phyloP scores from a whole-genome alignment of 495 filamentous ascomycete species.

The Penicillium goetzii region DNA sequence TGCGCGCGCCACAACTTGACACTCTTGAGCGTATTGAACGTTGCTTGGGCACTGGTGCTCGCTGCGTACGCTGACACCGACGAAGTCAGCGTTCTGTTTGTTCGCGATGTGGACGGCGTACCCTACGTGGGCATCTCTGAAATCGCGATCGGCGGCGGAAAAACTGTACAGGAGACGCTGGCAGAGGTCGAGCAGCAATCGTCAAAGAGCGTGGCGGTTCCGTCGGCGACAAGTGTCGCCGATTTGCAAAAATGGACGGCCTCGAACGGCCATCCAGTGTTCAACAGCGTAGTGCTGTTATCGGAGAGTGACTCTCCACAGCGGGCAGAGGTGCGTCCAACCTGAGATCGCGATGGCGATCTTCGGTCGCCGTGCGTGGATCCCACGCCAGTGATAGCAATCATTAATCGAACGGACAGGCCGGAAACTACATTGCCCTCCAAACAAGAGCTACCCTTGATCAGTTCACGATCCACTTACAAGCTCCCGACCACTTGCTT shows the following conservation, averaged over 20 bases:
- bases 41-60: background rate
- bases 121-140: background rate
- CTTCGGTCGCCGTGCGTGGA: no score
- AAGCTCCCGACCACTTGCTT: slow-evolving; percentile 8
- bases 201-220: background rate
- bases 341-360: background rate
- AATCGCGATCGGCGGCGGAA: background rate
- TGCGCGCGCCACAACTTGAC: background rate
- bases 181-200: background rate
- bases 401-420: background rate
- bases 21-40: background rate
- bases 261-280: background rate
- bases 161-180: background rate
- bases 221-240: background rate
- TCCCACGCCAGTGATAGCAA: no score
- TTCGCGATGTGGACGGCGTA: background rate
- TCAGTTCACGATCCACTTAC: background rate
- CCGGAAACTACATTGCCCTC: background rate
- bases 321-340: background rate
- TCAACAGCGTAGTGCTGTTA: background rate
- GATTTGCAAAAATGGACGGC: background rate
- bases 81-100: background rate
- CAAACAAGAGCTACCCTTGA: background rate
- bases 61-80: background rate
- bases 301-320: background rate